These are phyloP conservation scores for Cocos nucifera DNA, from an alignment of 176 grass and related monocot species.

Conservation along the genomic window DNA sequence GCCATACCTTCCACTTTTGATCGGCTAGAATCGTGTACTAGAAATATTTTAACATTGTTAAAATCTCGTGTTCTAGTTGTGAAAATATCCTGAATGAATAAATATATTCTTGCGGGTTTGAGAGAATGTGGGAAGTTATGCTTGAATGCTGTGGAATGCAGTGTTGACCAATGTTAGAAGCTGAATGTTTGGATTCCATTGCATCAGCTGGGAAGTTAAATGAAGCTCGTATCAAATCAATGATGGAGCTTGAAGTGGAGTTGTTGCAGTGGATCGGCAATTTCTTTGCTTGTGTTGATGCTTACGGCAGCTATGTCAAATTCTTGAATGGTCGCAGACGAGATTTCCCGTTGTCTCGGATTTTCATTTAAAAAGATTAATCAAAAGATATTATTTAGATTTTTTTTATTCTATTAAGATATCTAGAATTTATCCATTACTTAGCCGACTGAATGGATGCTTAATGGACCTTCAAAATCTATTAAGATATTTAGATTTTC, in stretches of 20 bases:
- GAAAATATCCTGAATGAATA: neutral
- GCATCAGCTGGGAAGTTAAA: slow-evolving; percentile 24
- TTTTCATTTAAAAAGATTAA: neutral
- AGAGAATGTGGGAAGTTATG: slow-evolving; percentile 70
- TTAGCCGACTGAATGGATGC: neutral
- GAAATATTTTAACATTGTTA: no score
- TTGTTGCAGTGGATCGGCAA: slow-evolving; percentile 69
- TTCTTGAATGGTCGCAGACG: slow-evolving; percentile 55
- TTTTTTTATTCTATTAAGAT: neutral
- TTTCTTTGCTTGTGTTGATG: slow-evolving; percentile 62
- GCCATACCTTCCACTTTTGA: no score
- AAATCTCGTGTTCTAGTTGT: no score
- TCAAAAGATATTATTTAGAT: no score
- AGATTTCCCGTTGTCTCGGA: slow-evolving; percentile 40
- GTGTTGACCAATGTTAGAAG: slow-evolving; percentile 41
- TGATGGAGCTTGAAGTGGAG: slow-evolving; percentile 64
- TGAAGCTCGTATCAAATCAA: slow-evolving; percentile 7
- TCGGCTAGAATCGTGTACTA: no score
- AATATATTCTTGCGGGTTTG: slow-evolving; percentile 42
- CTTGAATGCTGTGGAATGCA: slow-evolving; percentile 55
- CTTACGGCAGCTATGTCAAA: slow-evolving; percentile 55
- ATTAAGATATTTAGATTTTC: no score
- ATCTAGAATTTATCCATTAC: no score
- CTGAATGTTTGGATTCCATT: slow-evolving; percentile 39
- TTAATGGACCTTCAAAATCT: no score